These are phyloP conservation scores for Epichloe festucae DNA, from an alignment of 2,329 filamentous ascomycete genomes.

Conservation along the genomic window DNA sequence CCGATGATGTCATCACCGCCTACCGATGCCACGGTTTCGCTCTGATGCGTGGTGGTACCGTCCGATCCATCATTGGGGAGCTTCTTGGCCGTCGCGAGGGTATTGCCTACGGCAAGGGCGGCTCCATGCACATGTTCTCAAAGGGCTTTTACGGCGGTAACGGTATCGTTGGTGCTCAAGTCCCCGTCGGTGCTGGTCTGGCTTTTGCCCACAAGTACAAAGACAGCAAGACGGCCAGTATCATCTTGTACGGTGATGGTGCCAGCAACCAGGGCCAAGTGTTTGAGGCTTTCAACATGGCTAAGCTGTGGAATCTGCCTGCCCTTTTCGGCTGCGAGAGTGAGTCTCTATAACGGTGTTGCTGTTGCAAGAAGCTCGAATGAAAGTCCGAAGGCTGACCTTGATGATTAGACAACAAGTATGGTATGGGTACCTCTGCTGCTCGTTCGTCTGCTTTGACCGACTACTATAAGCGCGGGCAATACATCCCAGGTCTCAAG, in stretches of 20 bases:
- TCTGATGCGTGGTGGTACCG: constrained; percentile 82
- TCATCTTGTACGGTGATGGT: constrained; percentile 94
- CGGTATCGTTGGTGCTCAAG: constrained; percentile 97
- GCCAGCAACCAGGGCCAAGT: constrained; percentile 98
- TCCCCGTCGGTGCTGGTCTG: constrained; percentile 90
- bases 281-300: constrained; percentile 99
- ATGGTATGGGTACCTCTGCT: constrained; percentile 97
- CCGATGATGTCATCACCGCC: constrained; percentile 91
- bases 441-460: constrained; percentile 88
- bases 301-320: constrained; percentile 95
- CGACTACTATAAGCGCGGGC: constrained; percentile 99
- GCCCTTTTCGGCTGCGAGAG: constrained; percentile 97
- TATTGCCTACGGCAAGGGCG: constrained; percentile 97
- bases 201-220: constrained; percentile 96
- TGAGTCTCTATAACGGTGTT: constrained; percentile 35
- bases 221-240: constrained; percentile 69
- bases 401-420: constrained; percentile 77
- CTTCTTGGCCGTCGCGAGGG: constrained; percentile 88
- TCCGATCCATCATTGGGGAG: constrained; percentile 91
- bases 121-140: constrained; percentile 99
- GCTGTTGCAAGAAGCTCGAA: no score
- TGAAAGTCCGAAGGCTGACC: neutral
- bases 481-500: constrained; percentile 98
- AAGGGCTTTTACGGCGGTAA: constrained; percentile 98
- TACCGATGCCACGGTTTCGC: constrained; percentile 99